Evolutionary conservation across 148 eudicot species (phyloP), one percentile per base, ranked within the genome.

Genomic region (Dianthus caryophyllus): DNA sequence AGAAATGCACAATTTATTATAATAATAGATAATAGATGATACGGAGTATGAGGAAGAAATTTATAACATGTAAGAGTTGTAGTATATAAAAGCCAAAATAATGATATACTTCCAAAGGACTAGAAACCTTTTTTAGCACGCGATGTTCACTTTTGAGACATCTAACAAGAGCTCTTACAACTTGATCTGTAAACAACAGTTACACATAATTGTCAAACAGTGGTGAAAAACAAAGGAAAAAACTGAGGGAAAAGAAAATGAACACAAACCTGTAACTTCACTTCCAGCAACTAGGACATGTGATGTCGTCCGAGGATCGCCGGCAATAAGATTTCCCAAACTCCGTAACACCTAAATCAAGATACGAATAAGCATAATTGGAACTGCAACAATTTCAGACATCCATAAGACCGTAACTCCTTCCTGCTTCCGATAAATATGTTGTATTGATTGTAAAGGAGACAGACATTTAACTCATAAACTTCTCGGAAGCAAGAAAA

Each of bases 261-360:
- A 36, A 69, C 44, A 81, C 88, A 76, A 70, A 79, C 99, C 97
- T 78, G 93, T 85, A 76, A 81, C 71, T 72, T 75, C 87, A 58
- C 64, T 73, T 80, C 93, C 93, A 75, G 86, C 76, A n/a, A 74
- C 80, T 71, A 88, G 82, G 55, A 82, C 72, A 59, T 39, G 76
- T 72, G 83, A 82, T 17, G 84, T 81, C 61, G 85, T 71, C 69
- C 75, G 82, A 73, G 86, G 68, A 75, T 93, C 95, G 47, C 93
- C 85, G 63, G 99, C 99, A 65, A 94, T 91, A 65, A 94, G 86
- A 85, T 90, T 94, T 65, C 99, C 99, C 61, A 94, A 68, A 76
- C 99, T 84, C 66, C 99, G 80, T 64, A 90, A 77, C 61, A 94
- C 89, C 96, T 94, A 71, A 53, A 17, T 15, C 27, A 73, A 22